Conservation (phyloP, 129 eudicot genomes). For the Dittrichia graveolens region DNA sequence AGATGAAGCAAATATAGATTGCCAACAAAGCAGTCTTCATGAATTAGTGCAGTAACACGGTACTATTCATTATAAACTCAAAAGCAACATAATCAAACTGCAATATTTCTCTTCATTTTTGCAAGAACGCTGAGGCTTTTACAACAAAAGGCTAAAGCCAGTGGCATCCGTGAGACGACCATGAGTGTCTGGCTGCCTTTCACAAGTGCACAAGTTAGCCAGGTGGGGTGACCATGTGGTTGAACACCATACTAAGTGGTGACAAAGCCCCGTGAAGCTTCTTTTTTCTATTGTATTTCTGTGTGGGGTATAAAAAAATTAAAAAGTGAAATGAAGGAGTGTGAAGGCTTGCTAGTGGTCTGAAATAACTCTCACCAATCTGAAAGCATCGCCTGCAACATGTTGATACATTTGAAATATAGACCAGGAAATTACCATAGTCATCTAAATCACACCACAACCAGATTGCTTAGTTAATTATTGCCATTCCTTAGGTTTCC, state of each 20-base stretch:
- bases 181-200: too few species aligned
- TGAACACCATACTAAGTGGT: too few species aligned
- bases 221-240: too few species aligned
- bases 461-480: neutral
- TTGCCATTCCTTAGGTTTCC: neutral
- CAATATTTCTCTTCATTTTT: neutral
- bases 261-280: too few species aligned
- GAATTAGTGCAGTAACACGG: neutral
- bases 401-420: neutral
- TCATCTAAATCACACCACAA: conserved; percentile 3
- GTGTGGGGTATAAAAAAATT: too few species aligned
- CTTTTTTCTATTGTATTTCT: too few species aligned
- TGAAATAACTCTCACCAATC: conserved; percentile 1
- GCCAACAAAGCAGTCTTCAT: neutral
- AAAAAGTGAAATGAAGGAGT: too few species aligned
- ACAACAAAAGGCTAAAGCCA: neutral
- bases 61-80: neutral
- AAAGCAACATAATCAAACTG: neutral
- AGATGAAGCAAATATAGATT: neutral
- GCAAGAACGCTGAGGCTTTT: neutral
- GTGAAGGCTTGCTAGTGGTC: too few species aligned
- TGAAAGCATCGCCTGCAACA: neutral
- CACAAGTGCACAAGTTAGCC: too few species aligned
- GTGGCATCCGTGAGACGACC: too few species aligned
- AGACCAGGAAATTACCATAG: neutral